phyloP scores from a whole-genome alignment of 805 yeast genomes.

The Hanseniaspora mollemarum region DNA sequence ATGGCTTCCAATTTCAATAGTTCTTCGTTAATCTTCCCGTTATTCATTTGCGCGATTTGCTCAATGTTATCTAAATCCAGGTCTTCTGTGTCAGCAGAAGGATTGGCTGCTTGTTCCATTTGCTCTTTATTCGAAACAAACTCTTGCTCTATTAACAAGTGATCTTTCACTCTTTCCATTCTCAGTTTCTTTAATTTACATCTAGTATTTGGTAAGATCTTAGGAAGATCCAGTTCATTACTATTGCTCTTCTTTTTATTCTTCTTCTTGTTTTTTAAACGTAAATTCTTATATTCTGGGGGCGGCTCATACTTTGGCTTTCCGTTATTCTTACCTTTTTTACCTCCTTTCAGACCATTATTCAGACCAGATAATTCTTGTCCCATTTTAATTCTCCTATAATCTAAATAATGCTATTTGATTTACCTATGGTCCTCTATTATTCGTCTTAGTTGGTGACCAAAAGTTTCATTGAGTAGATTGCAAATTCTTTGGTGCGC shows the following conservation, averaged over 20 bases:
- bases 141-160: constrained; percentile 85
- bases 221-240: constrained; percentile 68
- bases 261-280: constrained; percentile 65
- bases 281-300: constrained; percentile 62
- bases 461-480: too few species aligned
- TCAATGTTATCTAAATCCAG: constrained; percentile 13
- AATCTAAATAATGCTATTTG: too few species aligned
- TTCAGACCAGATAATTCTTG: constrained; percentile 32
- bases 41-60: constrained; percentile 61
- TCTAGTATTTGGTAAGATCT: constrained; percentile 82
- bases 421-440: too few species aligned
- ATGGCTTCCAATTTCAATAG: constrained; percentile 88
- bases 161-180: constrained; percentile 94
- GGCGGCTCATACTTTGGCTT: constrained; percentile 99
- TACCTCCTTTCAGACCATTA: constrained; percentile 28
- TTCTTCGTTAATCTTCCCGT: constrained; percentile 92
- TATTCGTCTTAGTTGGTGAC: too few species aligned
- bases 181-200: constrained; percentile 83
- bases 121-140: constrained; percentile 91
- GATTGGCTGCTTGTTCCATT: constrained; percentile 28
- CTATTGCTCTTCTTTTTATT: constrained; percentile 78
- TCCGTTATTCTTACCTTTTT: constrained; percentile 59
- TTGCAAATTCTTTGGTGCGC: not conserved
- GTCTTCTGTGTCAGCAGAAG: constrained; percentile 4
- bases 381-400: too few species aligned